Percentiles rank a stretch among this genome's conserved stretches.
phyloP scores from a whole-genome alignment of 2,329 filamentous ascomycete species.

The Cadophora gregata region DNA sequence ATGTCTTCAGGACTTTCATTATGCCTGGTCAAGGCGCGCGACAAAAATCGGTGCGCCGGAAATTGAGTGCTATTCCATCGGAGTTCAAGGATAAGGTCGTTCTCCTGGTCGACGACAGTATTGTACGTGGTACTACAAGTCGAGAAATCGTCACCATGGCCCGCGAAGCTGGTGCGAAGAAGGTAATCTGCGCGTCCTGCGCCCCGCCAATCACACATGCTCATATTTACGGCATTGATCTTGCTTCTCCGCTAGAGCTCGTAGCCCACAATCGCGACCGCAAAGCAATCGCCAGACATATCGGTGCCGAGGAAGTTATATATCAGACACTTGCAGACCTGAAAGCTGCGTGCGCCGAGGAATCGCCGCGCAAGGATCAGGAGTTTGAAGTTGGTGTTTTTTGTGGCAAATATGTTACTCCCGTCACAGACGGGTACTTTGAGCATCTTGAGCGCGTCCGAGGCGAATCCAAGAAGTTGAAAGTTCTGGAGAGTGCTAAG shows the following conservation, averaged over 20 bases:
- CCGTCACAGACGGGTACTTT: conserved; percentile 81
- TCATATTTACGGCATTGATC: conserved; percentile 85
- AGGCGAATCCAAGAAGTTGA: conserved; percentile 72
- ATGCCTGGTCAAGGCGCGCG: conserved; percentile 82
- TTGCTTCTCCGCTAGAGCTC: conserved; percentile 73
- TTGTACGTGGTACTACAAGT: conserved; percentile 85
- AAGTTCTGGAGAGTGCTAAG: conserved; percentile 68
- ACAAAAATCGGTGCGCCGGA: conserved; percentile 86
- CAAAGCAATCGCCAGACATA: conserved; percentile 66
- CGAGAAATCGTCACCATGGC: conserved; percentile 85
- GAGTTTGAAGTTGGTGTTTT: conserved; percentile 93
- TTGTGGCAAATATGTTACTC: conserved; percentile 84
- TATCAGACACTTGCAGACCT: conserved; percentile 80
- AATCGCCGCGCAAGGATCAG: conserved; percentile 63
- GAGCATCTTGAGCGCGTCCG: conserved; percentile 76
- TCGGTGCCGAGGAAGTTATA: conserved; percentile 78
- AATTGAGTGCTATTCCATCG: conserved; percentile 83
- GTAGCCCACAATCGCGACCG: conserved; percentile 72
- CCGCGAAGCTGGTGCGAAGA: conserved; percentile 79
- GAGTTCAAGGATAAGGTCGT: conserved; percentile 85
- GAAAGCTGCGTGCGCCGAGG: conserved; percentile 77
- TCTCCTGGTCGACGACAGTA: conserved; percentile 85
- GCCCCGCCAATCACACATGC: conserved; percentile 83
- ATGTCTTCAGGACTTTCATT: conserved; percentile 88
- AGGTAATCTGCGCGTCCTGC: conserved; percentile 84